phyloP scores from a whole-genome alignment of 2,329 filamentous ascomycete genomes.

The Clarireedia hainanense region DNA sequence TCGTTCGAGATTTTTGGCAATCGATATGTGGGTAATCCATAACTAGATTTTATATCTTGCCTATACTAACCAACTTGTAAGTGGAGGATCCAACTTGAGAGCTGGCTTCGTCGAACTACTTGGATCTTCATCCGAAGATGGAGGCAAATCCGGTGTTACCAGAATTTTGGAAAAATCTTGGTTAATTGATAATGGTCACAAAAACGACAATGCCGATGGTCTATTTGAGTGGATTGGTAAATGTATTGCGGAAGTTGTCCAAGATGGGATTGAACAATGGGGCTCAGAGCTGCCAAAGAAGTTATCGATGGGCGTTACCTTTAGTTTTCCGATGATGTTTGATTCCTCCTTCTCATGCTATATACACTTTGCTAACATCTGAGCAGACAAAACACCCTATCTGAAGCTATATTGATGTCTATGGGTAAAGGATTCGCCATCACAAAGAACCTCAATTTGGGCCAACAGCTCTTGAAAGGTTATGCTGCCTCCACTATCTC shows the following conservation, averaged over 20 bases:
- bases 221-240: conserved; percentile 76
- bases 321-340: conserved; percentile 59
- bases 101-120: conserved; percentile 59
- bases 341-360: conserved; percentile 3
- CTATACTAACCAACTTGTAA: conserved; percentile 28
- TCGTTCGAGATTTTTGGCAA: conserved; percentile 47
- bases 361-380: conserved; percentile 6
- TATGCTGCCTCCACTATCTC: conserved; percentile 41
- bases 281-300: conserved; percentile 32
- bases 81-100: conserved; percentile 61
- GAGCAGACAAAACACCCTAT: conserved; percentile 46
- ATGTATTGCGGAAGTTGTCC: conserved; percentile 67
- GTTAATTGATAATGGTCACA: conserved; percentile 66
- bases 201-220: conserved; percentile 65
- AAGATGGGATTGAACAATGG: conserved; percentile 43
- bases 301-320: conserved; percentile 60
- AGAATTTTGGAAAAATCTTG: conserved; percentile 61
- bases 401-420: conserved; percentile 54
- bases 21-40: conserved; percentile 52
- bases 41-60: conserved; percentile 18
- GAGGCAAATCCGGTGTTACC: conserved; percentile 12
- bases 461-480: conserved; percentile 48
- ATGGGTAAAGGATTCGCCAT: conserved; percentile 68
- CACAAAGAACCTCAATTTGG: conserved; percentile 51
- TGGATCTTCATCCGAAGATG: conserved; percentile 21